Evolutionary conservation across 2,329 filamentous ascomycete genomes (phyloP).

Genomic region (Alternaria metachromatica): DNA sequence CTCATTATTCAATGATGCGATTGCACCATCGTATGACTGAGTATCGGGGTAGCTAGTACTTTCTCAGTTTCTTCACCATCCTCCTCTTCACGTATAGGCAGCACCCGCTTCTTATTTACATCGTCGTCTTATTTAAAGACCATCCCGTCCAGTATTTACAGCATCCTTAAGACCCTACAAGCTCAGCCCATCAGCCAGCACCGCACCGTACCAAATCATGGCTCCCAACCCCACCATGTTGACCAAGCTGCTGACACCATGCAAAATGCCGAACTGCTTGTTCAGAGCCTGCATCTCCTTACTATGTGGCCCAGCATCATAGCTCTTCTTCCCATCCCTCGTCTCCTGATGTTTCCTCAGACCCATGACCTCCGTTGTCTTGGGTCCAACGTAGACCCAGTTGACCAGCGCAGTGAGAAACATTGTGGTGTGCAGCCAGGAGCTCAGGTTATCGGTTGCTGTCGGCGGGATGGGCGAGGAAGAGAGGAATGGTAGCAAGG

Average conservation of each 20-base stretch:
- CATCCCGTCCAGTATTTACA: neutral
- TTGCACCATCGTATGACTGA: neutral
- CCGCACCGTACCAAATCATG: conserved; percentile 78
- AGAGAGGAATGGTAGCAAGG: conserved; percentile 8
- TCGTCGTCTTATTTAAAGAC: neutral
- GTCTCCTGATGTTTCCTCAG: conserved; percentile 84
- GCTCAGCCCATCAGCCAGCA: conserved; percentile 59
- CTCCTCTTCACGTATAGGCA: neutral
- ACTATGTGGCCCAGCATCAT: conserved; percentile 79
- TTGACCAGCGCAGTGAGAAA: conserved; percentile 76
- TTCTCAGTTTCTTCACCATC: neutral
- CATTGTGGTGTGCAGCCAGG: conserved; percentile 70
- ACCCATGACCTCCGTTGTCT: conserved; percentile 76
- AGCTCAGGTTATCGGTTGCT: conserved; percentile 25
- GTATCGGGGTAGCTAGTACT: neutral
- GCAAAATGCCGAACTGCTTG: conserved; percentile 71
- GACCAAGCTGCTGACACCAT: conserved; percentile 80
- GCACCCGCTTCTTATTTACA: neutral
- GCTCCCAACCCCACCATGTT: conserved; percentile 76
- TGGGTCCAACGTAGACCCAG: conserved; percentile 72
- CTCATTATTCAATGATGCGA: conserved; percentile 3
- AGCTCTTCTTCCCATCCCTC: conserved; percentile 86
- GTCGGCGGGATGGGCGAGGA: conserved; percentile 3
- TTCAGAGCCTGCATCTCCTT: conserved; percentile 74
- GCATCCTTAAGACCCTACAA: neutral